These are phyloP conservation scores for Yamadazyma sp. DNA, from an alignment of 805 yeast genomes.

Conservation along the genomic window DNA sequence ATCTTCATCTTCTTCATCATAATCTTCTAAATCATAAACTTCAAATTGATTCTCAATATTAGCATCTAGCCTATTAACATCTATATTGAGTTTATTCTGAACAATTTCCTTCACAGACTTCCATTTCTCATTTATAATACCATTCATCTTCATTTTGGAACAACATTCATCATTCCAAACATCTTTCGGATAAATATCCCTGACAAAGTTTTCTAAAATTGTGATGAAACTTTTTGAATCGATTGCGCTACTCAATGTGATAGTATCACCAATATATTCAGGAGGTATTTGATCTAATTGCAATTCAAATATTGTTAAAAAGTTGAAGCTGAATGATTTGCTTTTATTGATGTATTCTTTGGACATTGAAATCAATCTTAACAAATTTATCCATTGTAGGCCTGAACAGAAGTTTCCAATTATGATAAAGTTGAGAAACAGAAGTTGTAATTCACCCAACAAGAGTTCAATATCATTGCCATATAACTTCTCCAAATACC, in stretches of 20 bases:
- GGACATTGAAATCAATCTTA: conserved; percentile 39
- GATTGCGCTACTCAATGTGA: conserved; percentile 15
- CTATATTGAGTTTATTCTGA: conserved; percentile 11
- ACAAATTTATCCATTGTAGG: conserved; percentile 58
- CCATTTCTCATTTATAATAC: conserved; percentile 19
- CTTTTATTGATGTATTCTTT: conserved; percentile 19
- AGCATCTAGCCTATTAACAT: conserved; percentile 9
- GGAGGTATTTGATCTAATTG: conserved; percentile 43
- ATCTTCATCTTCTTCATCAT: conserved; percentile 26
- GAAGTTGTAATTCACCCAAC: conserved; percentile 54
- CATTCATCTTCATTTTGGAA: conserved; percentile 18
- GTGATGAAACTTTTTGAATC: conserved; percentile 16
- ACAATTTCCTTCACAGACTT: conserved; percentile 7
- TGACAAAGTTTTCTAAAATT: conserved; percentile 19
- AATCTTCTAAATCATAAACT: conserved; percentile 18
- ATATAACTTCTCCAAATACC: conserved; percentile 47
- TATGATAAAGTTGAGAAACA: conserved; percentile 46
- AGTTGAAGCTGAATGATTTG: conserved; percentile 22
- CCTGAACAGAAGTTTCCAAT: conserved; percentile 64
- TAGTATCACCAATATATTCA: conserved; percentile 32
- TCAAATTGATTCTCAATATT: conserved; percentile 20
- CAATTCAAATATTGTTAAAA: conserved; percentile 25
- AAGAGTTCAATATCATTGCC: conserved; percentile 26
- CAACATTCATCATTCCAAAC: conserved; percentile 14
- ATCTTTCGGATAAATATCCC: conserved; percentile 12